These are phyloP conservation scores for Trichoderma erinaceum DNA, from an alignment of 495 filamentous ascomycete genomes.

Conservation along the genomic window DNA sequence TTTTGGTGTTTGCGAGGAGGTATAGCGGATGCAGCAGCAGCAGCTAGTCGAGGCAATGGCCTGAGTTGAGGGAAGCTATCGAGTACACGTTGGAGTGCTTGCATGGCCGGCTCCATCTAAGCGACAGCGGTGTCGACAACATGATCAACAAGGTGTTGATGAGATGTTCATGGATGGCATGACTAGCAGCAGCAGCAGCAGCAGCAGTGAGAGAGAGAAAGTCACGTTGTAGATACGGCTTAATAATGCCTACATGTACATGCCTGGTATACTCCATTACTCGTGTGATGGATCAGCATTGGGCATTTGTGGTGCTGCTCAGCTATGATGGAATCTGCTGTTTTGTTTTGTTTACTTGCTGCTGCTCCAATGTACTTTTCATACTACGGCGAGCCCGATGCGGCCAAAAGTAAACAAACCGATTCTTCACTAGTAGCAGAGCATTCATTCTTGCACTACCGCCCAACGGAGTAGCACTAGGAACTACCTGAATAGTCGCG, in stretches of 20 bases:
- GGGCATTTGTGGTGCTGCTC: too few species aligned
- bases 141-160: not conserved
- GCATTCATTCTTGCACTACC: not conserved
- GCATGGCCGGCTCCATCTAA: slow-evolving; percentile 1
- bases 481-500: too few species aligned
- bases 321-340: not conserved
- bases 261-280: too few species aligned
- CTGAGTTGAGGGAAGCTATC: not conserved
- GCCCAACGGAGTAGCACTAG: not conserved
- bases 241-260: too few species aligned
- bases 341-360: not conserved
- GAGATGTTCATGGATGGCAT: not conserved
- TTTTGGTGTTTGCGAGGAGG: not conserved
- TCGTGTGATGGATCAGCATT: too few species aligned
- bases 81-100: slow-evolving; percentile 13
- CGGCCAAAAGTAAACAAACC: slow-evolving; percentile 7
- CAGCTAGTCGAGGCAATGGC: not conserved
- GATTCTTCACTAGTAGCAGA: not conserved
- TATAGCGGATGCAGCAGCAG: slow-evolving; percentile 10
- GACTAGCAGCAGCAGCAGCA: too few species aligned
- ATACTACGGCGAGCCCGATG: not conserved
- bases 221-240: not conserved
- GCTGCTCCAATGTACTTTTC: not conserved
- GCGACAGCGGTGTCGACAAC: not conserved
- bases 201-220: too few species aligned